Evolutionary conservation across 139 green algal genomes (phyloP).

Genomic region (Closterium sp.): DNA sequence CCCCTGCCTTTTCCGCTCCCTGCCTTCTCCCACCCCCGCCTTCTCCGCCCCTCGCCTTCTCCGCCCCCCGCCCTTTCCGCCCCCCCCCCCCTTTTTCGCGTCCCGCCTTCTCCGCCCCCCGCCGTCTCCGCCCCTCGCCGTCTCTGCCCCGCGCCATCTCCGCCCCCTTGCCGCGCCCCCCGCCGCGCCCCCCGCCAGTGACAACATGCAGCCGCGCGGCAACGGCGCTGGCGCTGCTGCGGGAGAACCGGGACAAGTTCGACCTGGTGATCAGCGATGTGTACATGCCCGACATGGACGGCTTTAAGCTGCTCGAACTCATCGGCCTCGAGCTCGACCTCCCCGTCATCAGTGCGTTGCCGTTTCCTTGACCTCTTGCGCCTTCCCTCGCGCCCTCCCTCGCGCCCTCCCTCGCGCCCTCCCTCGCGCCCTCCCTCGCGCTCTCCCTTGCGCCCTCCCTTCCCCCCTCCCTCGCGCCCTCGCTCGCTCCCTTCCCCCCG

Average conservation of each 20-base stretch:
- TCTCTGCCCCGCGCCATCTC: no score
- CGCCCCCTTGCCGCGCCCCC: not conserved
- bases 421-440: not conserved
- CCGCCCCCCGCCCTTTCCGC: no score
- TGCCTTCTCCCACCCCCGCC: no score
- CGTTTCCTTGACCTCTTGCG: not conserved
- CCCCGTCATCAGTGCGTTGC: slow-evolving; percentile 87
- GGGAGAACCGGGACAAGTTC: slow-evolving; percentile 58
- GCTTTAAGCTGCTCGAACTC: slow-evolving; percentile 88
- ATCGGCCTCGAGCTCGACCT: slow-evolving; percentile 88
- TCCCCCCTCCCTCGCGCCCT: not conserved
- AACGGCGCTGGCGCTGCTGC: slow-evolving; percentile 3
- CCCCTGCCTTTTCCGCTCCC: no score
- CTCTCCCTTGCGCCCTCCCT: not conserved
- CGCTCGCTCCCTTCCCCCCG: not conserved
- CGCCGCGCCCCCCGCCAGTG: not conserved
- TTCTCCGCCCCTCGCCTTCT: no score
- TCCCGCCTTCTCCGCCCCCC: no score
- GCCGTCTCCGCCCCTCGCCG: no score
- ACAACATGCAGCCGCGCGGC: slow-evolving; percentile 17
- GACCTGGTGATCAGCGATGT: slow-evolving; percentile 95
- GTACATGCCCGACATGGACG: slow-evolving; percentile 97
- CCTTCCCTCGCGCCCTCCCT: not conserved
- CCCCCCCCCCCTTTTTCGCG: not conserved
- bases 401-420: not conserved